phyloP scores from a whole-genome alignment of 331 rosid genomes.

The Telfairia occidentalis region DNA sequence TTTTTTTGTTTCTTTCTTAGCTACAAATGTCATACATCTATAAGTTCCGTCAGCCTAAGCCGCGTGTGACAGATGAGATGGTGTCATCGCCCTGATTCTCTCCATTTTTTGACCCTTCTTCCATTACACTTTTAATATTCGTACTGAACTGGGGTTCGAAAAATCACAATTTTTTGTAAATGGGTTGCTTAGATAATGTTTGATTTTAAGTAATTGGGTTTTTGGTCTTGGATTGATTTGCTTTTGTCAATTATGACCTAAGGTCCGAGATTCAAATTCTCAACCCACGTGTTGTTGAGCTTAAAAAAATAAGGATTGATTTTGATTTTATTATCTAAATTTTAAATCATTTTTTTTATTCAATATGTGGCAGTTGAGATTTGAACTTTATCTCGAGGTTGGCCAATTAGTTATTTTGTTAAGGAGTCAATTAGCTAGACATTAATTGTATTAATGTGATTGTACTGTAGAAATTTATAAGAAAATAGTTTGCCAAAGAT shows the following conservation, averaged over 20 bases:
- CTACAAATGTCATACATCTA: background rate
- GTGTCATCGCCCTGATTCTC: background rate
- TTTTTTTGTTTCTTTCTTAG: too few species aligned
- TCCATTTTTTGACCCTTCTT: conserved; percentile 6
- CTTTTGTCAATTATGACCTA: too few species aligned
- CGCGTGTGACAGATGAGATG: background rate
- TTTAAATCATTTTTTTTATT: too few species aligned
- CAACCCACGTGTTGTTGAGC: too few species aligned
- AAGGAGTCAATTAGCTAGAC: background rate
- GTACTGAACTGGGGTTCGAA: background rate
- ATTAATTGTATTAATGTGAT: background rate
- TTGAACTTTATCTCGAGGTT: too few species aligned
- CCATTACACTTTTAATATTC: conserved; percentile 1
- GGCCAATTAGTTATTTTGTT: background rate
- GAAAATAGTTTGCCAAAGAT: background rate
- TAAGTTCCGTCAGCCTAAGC: background rate
- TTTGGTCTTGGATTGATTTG: too few species aligned
- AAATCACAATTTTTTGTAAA: background rate
- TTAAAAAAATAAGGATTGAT: too few species aligned
- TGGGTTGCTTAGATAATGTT: background rate
- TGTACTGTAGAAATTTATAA: too few species aligned
- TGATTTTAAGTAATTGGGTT: background rate
- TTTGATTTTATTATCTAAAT: background rate
- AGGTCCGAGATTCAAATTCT: too few species aligned
- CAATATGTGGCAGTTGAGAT: too few species aligned